Percentiles rank a stretch among this genome's conserved stretches.
Evolutionary conservation across 108 stramenopile genomes (phyloP).

Genomic region (Skeletonema potamos): DNA sequence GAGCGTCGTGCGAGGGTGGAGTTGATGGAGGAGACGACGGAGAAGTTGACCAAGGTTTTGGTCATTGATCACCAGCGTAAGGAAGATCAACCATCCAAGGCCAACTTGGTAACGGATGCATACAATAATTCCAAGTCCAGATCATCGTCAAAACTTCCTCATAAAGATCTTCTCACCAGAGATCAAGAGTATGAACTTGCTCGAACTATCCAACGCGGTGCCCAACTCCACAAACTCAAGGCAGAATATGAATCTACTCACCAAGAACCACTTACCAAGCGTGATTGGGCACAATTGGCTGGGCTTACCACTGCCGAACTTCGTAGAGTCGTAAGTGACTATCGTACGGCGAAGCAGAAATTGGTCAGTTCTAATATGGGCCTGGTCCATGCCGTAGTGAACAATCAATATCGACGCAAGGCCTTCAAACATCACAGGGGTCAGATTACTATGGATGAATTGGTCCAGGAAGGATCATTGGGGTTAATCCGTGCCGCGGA

Average conservation of each 20-base stretch:
- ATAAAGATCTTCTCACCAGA: slow-evolving; percentile 33
- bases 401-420: slow-evolving; percentile 39
- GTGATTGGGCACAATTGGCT: slow-evolving; percentile 73
- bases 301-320: slow-evolving; percentile 52
- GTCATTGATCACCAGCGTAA: background rate
- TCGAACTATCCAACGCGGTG: slow-evolving; percentile 71
- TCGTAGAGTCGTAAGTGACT: slow-evolving; percentile 57
- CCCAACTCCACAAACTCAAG: slow-evolving; percentile 60
- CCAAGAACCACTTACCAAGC: slow-evolving; percentile 34
- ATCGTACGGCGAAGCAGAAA: slow-evolving; percentile 72
- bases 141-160: background rate
- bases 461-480: slow-evolving; percentile 92
- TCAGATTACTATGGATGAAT: slow-evolving; percentile 67
- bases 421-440: slow-evolving; percentile 9
- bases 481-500: slow-evolving; percentile 92
- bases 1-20: slow-evolving; percentile 9
- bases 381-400: slow-evolving; percentile 77
- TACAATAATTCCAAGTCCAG: background rate
- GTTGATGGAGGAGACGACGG: background rate
- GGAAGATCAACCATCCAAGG: background rate
- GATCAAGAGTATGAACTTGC: slow-evolving; percentile 78
- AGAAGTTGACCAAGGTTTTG: background rate
- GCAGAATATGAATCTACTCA: slow-evolving; percentile 49
- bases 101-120: background rate
- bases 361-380: slow-evolving; percentile 81